Evolutionary conservation across 78 protist species (phyloP).

Genomic region (Isochrysis galbana): DNA sequence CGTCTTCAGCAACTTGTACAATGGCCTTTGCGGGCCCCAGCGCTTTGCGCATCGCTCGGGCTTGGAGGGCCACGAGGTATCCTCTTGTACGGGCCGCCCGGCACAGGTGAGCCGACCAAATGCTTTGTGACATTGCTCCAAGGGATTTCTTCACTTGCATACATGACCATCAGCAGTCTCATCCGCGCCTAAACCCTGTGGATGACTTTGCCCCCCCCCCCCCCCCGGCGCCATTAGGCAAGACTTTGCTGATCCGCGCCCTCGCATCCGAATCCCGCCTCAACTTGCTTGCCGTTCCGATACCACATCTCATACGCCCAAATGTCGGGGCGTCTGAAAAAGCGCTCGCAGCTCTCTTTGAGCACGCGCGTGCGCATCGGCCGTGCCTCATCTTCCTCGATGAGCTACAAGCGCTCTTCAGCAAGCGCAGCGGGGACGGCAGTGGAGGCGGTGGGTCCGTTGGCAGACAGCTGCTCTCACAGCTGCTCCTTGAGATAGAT

Average conservation of each 20-base stretch:
- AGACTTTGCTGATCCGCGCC: neutral
- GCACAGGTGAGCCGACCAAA: too few species aligned
- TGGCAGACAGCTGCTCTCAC: neutral
- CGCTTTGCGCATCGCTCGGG: neutral
- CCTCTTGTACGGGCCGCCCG: conserved; percentile 16
- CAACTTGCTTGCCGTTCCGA: neutral
- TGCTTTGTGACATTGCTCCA: too few species aligned
- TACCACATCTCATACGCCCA: neutral
- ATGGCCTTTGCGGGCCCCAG: neutral
- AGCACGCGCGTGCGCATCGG: neutral
- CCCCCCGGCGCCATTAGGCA: conserved; percentile 10
- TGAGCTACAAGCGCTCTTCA: conserved; percentile 5
- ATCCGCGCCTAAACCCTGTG: too few species aligned
- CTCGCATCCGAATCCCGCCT: neutral
- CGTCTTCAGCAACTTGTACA: neutral
- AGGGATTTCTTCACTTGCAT: too few species aligned
- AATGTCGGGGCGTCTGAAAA: neutral
- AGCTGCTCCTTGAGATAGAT: conserved; percentile 19
- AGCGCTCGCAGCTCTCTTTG: neutral
- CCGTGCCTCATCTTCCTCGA: neutral
- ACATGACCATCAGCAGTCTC: too few species aligned
- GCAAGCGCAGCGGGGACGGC: neutral
- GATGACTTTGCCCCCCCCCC: neutral
- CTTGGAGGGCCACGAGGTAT: neutral
- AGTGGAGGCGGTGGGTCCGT: neutral